Conservation (phyloP, 2,329 filamentous ascomycete genomes). For the Cordyceps farinosa region DNA sequence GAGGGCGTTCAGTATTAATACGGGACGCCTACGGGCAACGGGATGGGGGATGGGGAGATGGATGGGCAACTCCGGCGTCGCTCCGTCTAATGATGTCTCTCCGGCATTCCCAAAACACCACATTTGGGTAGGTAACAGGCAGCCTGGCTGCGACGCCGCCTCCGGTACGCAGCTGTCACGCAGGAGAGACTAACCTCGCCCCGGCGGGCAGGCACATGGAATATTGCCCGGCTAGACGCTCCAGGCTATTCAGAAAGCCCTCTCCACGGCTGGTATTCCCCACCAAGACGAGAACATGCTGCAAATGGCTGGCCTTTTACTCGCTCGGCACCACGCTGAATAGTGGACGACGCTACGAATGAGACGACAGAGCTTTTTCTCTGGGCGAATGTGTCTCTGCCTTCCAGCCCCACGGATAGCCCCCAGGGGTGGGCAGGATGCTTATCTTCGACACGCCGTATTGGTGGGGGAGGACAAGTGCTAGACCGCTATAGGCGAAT, state of each 20-base stretch:
- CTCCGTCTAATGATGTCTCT: not conserved
- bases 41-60: constrained; percentile 4
- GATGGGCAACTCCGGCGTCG: constrained; percentile 16
- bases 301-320: constrained; percentile 10
- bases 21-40: constrained; percentile 1
- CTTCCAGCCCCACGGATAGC: not conserved
- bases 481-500: not conserved
- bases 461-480: constrained; percentile 11
- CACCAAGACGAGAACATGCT: constrained; percentile 4
- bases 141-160: constrained; percentile 4
- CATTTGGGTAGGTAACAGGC: not conserved
- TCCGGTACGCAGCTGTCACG: not conserved
- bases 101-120: constrained; percentile 2
- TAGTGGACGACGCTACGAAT: constrained; percentile 2
- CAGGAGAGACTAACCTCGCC: not conserved
- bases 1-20: constrained; percentile 21
- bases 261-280: not conserved
- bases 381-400: not conserved
- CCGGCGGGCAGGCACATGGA: constrained; percentile 1
- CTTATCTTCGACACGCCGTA: constrained; percentile 18
- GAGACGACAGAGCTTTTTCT: not conserved
- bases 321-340: constrained; percentile 9
- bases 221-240: not conserved
- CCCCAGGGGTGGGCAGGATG: constrained; percentile 8
- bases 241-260: not conserved